Percentiles rank a stretch among this genome's conserved stretches.
Evolutionary conservation across 148 eudicot species (phyloP).

Genomic region (Rhododendron ovatum): DNA sequence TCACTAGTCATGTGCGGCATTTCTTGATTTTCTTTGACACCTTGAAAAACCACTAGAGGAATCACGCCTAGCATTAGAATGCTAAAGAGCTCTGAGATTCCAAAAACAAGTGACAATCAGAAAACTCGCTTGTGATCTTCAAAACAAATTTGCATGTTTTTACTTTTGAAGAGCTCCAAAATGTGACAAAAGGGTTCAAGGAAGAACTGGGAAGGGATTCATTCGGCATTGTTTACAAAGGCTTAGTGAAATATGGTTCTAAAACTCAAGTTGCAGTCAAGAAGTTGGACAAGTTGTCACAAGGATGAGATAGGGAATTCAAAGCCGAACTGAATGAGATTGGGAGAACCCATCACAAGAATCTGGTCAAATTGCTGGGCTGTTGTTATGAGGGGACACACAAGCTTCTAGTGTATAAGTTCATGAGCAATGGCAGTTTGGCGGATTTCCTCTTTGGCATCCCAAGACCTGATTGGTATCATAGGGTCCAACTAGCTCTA

Average conservation of each 20-base stretch:
- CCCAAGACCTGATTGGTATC: slow-evolving; percentile 10
- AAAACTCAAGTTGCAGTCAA: slow-evolving; percentile 5
- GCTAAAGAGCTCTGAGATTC: no score
- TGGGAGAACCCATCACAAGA: slow-evolving; percentile 13
- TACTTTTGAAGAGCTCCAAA: slow-evolving; percentile 9
- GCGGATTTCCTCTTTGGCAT: not conserved
- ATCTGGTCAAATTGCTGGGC: slow-evolving; percentile 11
- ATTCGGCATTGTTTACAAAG: slow-evolving; percentile 13
- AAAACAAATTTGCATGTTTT: not conserved
- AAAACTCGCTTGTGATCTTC: no score
- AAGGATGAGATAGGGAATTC: slow-evolving; percentile 12
- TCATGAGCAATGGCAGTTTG: slow-evolving; percentile 16
- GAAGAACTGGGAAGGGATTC: slow-evolving; percentile 17
- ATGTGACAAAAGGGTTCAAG: slow-evolving; percentile 12
- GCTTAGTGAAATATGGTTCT: not conserved
- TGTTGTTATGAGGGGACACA: slow-evolving; percentile 13
- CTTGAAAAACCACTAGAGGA: no score
- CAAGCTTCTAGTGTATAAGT: slow-evolving; percentile 11
- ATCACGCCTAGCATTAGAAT: no score
- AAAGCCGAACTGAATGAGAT: slow-evolving; percentile 14
- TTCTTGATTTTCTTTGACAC: not conserved
- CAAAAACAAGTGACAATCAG: no score
- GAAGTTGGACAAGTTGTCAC: slow-evolving; percentile 7
- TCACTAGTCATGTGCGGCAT: no score
- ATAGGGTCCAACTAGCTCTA: not conserved